These are phyloP conservation scores for Lenwebbia sp. DNA, from an alignment of 345 rosid species.

Conservation along the genomic window DNA sequence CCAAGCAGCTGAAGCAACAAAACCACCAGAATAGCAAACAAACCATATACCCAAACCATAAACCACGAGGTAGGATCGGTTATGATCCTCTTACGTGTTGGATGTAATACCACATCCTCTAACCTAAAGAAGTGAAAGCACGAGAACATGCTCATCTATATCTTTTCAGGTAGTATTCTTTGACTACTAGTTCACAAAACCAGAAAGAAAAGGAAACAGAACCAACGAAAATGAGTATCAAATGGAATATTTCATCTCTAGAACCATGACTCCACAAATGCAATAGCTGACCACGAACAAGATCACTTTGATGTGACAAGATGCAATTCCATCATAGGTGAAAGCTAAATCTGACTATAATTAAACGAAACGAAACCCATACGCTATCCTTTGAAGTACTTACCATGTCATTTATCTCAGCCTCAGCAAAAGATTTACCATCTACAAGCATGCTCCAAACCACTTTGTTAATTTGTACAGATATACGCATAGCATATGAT, in stretches of 20 bases:
- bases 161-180: not conserved
- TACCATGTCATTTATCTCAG: constrained; percentile 99
- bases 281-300: not conserved
- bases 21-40: no score
- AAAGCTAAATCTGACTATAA: not conserved
- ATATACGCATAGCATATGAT: constrained; percentile 95
- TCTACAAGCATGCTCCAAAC: constrained; percentile 98
- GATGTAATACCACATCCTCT: not conserved
- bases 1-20: no score
- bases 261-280: not conserved
- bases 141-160: not conserved
- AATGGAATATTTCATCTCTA: not conserved
- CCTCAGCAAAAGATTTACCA: constrained; percentile 98
- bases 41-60: no score
- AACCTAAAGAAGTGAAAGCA: not conserved
- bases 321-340: not conserved
- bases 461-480: constrained; percentile 76
- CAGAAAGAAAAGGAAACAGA: not conserved
- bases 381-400: constrained; percentile 12
- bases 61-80: no score
- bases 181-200: not conserved
- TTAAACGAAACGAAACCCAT: not conserved
- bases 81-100: no score
- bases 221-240: not conserved
- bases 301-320: not conserved